Conservation (phyloP, 345 rosid species). For the Laguncularia racemosa region DNA sequence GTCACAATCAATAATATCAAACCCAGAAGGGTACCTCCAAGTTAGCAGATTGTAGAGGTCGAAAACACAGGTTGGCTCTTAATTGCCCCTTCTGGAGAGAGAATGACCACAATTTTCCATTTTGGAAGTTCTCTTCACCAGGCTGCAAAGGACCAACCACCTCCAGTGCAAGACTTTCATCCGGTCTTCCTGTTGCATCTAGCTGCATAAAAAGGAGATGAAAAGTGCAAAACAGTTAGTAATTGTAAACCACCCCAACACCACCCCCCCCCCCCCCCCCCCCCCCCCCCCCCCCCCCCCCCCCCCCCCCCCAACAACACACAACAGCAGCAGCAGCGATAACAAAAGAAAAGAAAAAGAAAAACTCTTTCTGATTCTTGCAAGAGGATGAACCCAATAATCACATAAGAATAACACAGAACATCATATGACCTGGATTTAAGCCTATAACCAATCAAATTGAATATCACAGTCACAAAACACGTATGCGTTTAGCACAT, state of each 20-base stretch:
- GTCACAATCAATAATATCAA: slow-evolving; percentile 1
- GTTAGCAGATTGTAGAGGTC: slow-evolving; percentile 72
- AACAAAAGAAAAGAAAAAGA: no score
- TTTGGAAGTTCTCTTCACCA: slow-evolving; percentile 46
- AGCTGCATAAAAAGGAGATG: slow-evolving; percentile 41
- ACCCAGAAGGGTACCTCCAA: slow-evolving; percentile 58
- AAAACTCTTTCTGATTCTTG: no score
- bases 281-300: no score
- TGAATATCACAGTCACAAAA: no score
- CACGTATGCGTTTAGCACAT: no score
- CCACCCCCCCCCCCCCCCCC: no score
- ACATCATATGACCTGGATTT: no score
- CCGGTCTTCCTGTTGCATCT: slow-evolving; percentile 85
- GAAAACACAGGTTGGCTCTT: slow-evolving; percentile 66
- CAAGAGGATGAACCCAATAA: no score
- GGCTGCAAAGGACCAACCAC: slow-evolving; percentile 58
- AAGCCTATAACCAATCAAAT: no score
- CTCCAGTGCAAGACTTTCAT: slow-evolving; percentile 84
- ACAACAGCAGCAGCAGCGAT: no score
- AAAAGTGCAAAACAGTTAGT: background rate
- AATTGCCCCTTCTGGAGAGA: slow-evolving; percentile 90
- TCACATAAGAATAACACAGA: no score
- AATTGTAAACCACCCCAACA: background rate
- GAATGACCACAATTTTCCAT: slow-evolving; percentile 67
- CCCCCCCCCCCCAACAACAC: no score